Percentiles rank a stretch among this genome's conserved stretches.
These are phyloP conservation scores for Scalesia atractyloides DNA, from an alignment of 129 eudicot species.

Conservation along the genomic window DNA sequence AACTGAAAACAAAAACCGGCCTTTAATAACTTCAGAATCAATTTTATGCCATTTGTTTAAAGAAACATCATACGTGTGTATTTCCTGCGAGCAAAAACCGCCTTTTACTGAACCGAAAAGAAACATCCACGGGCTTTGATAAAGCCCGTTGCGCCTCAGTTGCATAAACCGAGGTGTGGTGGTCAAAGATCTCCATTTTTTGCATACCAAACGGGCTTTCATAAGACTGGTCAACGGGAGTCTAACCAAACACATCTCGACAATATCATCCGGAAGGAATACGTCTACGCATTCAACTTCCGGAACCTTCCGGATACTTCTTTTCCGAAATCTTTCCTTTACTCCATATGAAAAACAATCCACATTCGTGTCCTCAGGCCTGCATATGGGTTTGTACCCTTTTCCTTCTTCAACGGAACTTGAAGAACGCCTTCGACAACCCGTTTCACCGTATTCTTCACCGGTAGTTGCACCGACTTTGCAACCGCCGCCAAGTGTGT, in stretches of 20 bases:
- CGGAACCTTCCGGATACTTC: conserved; percentile 45
- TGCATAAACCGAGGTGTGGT: conserved; percentile 65
- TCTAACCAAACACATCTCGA: conserved; percentile 90
- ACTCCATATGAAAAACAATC: conserved; percentile 82
- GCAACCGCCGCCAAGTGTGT: conserved; percentile 84
- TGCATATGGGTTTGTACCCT: conserved; percentile 55
- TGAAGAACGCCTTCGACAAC: conserved; percentile 67
- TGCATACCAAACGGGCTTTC: conserved; percentile 92
- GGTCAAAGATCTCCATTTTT: conserved; percentile 75
- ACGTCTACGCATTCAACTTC: conserved; percentile 39
- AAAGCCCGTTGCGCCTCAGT: conserved; percentile 56
- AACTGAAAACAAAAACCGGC: conserved; percentile 83
- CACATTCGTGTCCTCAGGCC: conserved; percentile 55
- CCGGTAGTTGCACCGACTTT: conserved; percentile 82
- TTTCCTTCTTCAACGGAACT: conserved; percentile 71
- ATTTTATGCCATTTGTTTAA: conserved; percentile 71
- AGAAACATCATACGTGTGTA: conserved; percentile 80
- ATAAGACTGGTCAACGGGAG: conserved; percentile 81
- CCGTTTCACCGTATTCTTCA: conserved; percentile 58
- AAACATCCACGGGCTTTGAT: conserved; percentile 80
- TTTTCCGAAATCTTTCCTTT: conserved; percentile 69
- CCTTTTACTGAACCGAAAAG: conserved; percentile 75
- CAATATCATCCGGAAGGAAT: conserved; percentile 86
- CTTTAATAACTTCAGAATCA: conserved; percentile 67
- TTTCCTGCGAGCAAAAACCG: conserved; percentile 85